Evolutionary conservation across 495 filamentous ascomycete genomes (phyloP), one percentile per base, ranked within the genome.

Genomic region (Annulohypoxylon nitens): DNA sequence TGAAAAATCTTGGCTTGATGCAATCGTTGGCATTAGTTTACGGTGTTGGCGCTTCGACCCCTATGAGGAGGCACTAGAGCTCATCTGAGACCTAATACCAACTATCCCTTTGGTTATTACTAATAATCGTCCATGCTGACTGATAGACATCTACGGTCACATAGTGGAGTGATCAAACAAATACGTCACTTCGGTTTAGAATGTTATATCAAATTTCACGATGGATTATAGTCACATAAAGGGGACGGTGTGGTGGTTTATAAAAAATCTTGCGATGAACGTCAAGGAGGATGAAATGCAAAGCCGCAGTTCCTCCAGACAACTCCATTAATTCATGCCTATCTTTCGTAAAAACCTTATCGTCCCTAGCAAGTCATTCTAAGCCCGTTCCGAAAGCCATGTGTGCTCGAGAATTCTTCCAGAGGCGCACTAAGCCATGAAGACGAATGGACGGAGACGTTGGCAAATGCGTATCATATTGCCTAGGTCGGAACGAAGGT

Each of bases 381-480:
- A 37, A 60, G 48, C 47, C 63, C 47, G 30, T 64, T 60, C 47
- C 67, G 16, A 34, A 68, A 51, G 23, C 50, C 59, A 68, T 64
- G 67, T 64, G 63, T 75, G 67, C 67, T 60, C 59, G 10, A 45
- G 50, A 51, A 26, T 71, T 58, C 62, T 51, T 64, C 51, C 53
- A 45, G 47, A 64, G 53, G 30, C 66, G 63, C 66, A 69, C 65
- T 68, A 57, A 72, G 62, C 75, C 75, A 66, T 73, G 71, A 75
- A 68, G 72, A 79, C 71, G 66, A 71, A 64, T 70, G 34, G 71
- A 73, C 71, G 77, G 70, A 54, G 58, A 74, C 72, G 70, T 64
- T 70, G 70, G 77, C 59, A 67, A 68, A 75, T 72, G 65, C 77
- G 70, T 58, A 67, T 70, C 67, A 70, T 67, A 75, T 74, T 75